phyloP scores from a whole-genome alignment of 257 asterid genomes.

The Catharanthus roseus region DNA sequence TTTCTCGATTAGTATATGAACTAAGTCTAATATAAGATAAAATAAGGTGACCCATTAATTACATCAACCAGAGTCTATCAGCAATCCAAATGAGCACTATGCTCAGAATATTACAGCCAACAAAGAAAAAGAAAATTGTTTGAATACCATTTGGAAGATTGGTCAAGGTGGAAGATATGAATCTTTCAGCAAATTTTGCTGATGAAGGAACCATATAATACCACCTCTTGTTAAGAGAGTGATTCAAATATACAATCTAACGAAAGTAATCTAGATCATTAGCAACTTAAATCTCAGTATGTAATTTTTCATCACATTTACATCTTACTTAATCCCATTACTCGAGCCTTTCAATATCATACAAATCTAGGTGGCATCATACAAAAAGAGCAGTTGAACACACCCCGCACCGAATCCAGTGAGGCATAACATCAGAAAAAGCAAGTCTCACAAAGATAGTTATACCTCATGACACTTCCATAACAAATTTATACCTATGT shows the following conservation, averaged over 20 bases:
- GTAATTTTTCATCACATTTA: background rate
- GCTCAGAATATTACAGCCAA: background rate
- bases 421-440: background rate
- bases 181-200: background rate
- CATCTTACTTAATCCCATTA: background rate
- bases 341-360: background rate
- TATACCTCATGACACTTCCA: background rate
- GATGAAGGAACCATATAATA: no score
- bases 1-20: background rate
- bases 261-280: background rate
- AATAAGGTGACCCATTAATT: background rate
- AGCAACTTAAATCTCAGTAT: background rate
- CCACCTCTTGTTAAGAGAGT: background rate
- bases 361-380: background rate
- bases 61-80: background rate
- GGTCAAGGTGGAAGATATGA: background rate
- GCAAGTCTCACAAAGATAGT: background rate
- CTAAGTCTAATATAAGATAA: background rate
- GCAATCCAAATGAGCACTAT: background rate
- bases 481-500: background rate
- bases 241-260: background rate
- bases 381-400: background rate
- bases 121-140: background rate
- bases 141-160: background rate
- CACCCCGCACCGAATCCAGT: background rate